Conservation (phyloP, 805 yeast genomes). For the Candida incommunis region DNA sequence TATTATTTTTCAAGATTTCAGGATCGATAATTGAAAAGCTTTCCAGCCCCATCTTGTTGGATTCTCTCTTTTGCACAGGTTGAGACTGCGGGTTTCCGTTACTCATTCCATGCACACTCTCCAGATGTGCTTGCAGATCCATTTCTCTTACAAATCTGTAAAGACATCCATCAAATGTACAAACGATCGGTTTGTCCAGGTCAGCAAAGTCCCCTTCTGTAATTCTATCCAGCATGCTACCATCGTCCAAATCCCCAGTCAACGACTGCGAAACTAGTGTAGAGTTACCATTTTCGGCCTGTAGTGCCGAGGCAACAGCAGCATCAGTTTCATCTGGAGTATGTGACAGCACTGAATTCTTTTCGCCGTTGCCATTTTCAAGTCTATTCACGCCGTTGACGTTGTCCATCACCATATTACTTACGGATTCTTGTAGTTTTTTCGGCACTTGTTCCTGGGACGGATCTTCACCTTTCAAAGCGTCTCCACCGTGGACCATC, state of each 20-base stretch:
- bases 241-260: neutral
- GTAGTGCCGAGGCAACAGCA: constrained; percentile 1
- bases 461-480: constrained; percentile 24
- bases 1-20: constrained; percentile 1
- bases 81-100: neutral
- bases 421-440: too few relatives aligned
- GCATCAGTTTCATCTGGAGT: constrained; percentile 19
- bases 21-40: constrained; percentile 3
- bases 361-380: too few relatives aligned
- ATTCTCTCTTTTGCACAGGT: neutral
- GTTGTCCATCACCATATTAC: too few relatives aligned
- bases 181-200: constrained; percentile 16
- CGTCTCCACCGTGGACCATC: constrained; percentile 37
- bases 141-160: constrained; percentile 23
- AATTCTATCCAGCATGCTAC: constrained; percentile 16
- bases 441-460: constrained; percentile 42
- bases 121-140: constrained; percentile 24
- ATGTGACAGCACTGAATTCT: too few relatives aligned
- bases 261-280: neutral
- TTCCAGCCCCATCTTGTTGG: constrained; percentile 2
- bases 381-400: too few relatives aligned
- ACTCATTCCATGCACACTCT: constrained; percentile 1
- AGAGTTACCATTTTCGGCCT: neutral
- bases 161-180: constrained; percentile 20
- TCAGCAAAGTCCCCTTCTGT: constrained; percentile 24